These are phyloP conservation scores for Digitaria exilis DNA, from an alignment of 202 grass and related monocot genomes.

Conservation along the genomic window DNA sequence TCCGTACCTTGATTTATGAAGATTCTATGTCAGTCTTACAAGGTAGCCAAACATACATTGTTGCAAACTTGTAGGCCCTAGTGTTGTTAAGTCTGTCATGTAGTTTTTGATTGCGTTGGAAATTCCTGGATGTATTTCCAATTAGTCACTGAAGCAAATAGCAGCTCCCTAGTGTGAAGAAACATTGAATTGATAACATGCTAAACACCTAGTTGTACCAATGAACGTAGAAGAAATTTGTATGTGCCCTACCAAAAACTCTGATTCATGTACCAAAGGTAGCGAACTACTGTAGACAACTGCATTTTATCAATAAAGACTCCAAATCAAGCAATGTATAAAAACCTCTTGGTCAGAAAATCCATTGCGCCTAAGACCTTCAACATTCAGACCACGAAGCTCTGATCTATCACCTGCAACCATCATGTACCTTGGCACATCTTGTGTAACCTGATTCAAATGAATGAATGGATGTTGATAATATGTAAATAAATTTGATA, in stretches of 20 bases:
- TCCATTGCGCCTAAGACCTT: slow-evolving; percentile 78
- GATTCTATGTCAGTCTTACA: slow-evolving; percentile 13
- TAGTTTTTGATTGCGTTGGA: neutral
- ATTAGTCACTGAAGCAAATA: neutral
- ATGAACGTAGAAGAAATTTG: neutral
- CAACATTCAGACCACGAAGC: slow-evolving; percentile 85
- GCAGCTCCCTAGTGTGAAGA: neutral
- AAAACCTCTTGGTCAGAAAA: slow-evolving; percentile 77
- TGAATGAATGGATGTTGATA: slow-evolving; percentile 15
- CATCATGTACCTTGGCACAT: slow-evolving; percentile 96
- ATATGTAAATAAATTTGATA: neutral
- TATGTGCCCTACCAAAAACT: slow-evolving; percentile 2
- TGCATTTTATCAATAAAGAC: neutral
- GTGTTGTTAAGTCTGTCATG: neutral
- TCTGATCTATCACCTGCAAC: slow-evolving; percentile 87
- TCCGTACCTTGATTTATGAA: slow-evolving; percentile 55
- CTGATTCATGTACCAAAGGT: neutral
- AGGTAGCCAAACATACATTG: slow-evolving; percentile 15
- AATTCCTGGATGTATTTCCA: neutral
- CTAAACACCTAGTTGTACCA: neutral
- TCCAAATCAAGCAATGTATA: neutral
- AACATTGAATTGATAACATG: neutral
- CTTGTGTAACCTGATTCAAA: slow-evolving; percentile 75
- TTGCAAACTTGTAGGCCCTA: slow-evolving; percentile 15
- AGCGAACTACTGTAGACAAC: neutral